Percentiles rank a stretch among this genome's conserved stretches.
Evolutionary conservation across 208 protist species (phyloP).

Genomic region (Sergeia podlipaevii): DNA sequence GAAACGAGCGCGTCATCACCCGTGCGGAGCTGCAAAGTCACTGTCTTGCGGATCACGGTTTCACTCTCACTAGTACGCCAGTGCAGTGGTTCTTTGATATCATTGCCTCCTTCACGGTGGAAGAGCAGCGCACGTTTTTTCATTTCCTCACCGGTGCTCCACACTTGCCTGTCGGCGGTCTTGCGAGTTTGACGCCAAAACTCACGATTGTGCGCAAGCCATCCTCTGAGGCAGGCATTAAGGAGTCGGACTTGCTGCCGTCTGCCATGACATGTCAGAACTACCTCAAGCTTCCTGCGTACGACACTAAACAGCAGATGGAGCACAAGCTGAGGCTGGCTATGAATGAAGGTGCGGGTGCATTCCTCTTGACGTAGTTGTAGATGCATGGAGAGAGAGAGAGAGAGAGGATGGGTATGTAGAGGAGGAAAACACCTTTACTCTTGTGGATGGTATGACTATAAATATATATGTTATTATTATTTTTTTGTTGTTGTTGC

Average conservation of each 20-base stretch:
- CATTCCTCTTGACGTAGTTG: constrained; percentile 81
- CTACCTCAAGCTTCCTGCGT: constrained; percentile 92
- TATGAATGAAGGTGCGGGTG: constrained; percentile 78
- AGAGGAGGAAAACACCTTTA: no score
- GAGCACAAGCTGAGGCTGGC: constrained; percentile 81
- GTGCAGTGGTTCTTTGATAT: constrained; percentile 88
- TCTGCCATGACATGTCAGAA: constrained; percentile 94
- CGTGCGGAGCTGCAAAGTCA: constrained; percentile 66
- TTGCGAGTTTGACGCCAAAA: constrained; percentile 60
- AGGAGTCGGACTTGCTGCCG: constrained; percentile 76
- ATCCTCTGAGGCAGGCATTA: constrained; percentile 36
- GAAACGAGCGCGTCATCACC: constrained; percentile 44
- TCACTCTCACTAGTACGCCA: constrained; percentile 66
- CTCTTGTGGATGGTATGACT: no score
- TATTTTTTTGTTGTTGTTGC: no score
- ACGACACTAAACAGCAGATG: constrained; percentile 78
- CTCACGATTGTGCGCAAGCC: constrained; percentile 91
- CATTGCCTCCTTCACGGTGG: constrained; percentile 55
- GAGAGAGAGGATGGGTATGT: no score
- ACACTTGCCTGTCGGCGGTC: constrained; percentile 79
- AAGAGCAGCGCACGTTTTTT: constrained; percentile 81
- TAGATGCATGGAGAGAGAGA: not conserved
- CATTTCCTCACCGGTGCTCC: constrained; percentile 87
- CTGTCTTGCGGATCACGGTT: constrained; percentile 84
- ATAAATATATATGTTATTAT: no score